These are phyloP conservation scores for Candida sithepensis DNA, from an alignment of 805 yeast species.

Conservation along the genomic window DNA sequence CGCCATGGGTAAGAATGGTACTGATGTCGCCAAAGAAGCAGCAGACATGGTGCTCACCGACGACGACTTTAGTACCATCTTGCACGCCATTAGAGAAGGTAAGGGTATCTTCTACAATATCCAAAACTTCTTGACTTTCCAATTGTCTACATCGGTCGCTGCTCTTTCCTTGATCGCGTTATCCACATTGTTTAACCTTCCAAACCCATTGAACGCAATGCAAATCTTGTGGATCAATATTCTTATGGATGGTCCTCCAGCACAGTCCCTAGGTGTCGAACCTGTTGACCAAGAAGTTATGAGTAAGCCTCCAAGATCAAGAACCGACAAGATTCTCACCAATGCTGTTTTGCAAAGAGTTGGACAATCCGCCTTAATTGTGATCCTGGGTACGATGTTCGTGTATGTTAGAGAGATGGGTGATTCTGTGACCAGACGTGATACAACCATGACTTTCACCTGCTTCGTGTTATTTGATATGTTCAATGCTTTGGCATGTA, in stretches of 20 bases:
- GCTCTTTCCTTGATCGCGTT: constrained; percentile 87
- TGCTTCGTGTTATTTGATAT: constrained; percentile 94
- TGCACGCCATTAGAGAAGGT: constrained; percentile 94
- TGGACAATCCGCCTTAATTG: constrained; percentile 70
- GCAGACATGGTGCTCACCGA: constrained; percentile 97
- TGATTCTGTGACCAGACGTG: constrained; percentile 85
- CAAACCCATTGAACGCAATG: constrained; percentile 96
- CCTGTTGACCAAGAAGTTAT: constrained; percentile 95
- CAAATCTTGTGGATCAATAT: constrained; percentile 97
- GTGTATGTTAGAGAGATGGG: constrained; percentile 85
- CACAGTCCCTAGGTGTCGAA: constrained; percentile 95
- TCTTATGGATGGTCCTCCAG: constrained; percentile 99
- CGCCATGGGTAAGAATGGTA: constrained; percentile 90
- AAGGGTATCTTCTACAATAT: constrained; percentile 95
- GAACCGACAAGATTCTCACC: constrained; percentile 83
- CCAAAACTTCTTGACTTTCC: constrained; percentile 92
- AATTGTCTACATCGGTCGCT: constrained; percentile 92
- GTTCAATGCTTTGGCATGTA: constrained; percentile 94
- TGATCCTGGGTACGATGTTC: constrained; percentile 80
- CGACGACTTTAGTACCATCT: constrained; percentile 92
- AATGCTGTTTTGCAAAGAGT: constrained; percentile 64
- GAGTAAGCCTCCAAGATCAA: constrained; percentile 92
- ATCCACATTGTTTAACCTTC: constrained; percentile 80
- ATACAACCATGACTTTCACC: constrained; percentile 98
- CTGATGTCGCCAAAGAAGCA: constrained; percentile 98